Evolutionary conservation across 371 early-diverging fungal species (phyloP), one percentile per base, ranked within the genome.

Genomic region (Mortierella sp.): DNA sequence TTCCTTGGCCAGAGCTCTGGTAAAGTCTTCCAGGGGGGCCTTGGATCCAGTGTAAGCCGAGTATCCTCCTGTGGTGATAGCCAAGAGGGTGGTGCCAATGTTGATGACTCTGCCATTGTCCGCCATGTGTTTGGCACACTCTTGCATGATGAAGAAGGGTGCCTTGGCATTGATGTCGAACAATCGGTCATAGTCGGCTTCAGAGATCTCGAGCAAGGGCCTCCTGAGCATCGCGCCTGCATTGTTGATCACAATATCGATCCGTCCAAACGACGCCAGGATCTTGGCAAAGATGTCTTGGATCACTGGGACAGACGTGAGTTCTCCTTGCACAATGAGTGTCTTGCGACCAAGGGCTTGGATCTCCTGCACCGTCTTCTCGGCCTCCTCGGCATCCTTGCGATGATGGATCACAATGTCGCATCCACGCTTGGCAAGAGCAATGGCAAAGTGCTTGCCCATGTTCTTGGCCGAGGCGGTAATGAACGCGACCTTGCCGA

Each of bases 231-330:
- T 67, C 24, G 60, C 47, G 7, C 79, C 79, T 12, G 86, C 88
- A 37, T 86, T 87, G 81, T 87, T 86, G 67, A 87, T 79, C 57
- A 85, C 76, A 44, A 87, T 86, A 56, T 87, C 88, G 57, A 86
- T 73, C 22, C 81, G 82, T 7, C 85, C 83, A 49, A 82, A 83
- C 45, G 51, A 48, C 13, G 67, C 40, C 41, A 81, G 74, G 47
- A 84, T 82, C 55, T 82, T 60, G 12, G 57, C 62, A 55, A 87
- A 82, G 43, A 83, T 83, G 4, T 79, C 70, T 19, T 76, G 59
- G 12, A 87, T 67, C 29, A 59, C 60, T 1, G 49, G 13, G 24
- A 73, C 79, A 5, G 69, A 66, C 3, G 70, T 62, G 39, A 79
- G 70, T 22, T 79, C 79, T 6, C 74, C 74, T 27, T 69, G 70